Base-by-base conservation (phyloP, 2,329 filamentous ascomycete species). In the Metarhizium anisopliae region DNA sequence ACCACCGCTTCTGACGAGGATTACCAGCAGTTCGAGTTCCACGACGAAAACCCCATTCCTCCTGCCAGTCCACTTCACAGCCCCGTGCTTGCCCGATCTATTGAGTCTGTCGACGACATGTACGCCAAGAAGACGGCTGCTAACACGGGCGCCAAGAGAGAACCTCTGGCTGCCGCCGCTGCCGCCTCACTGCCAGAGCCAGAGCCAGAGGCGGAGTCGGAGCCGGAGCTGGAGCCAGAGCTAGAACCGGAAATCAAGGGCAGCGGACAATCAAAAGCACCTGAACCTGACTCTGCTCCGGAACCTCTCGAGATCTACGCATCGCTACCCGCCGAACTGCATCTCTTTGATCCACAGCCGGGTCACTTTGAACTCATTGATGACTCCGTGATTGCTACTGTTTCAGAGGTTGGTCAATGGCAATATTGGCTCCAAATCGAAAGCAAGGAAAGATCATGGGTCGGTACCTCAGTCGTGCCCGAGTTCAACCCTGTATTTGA, bases 401-500 rank as follows among this genome's bases (percentile, higher is more conserved):
- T 99, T 11, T 87, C 85, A 0, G 93, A 97, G 67, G 81, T 91
- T 54, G 93, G 92, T 7, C 83, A 86, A 55, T 99, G 94, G 94
- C 82, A 94, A 61, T 99, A 97, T 73, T 97, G 91, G 91, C 77
- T 99, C 36, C 90, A 96, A 66, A 86, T 97, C 55, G 82, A 83
- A 47, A 86, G 87, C 59, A 78, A 82, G 43, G 83, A 89, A 38
- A 85, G 84, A 65, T 85, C 92, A 54, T 96, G 91, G 90, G 77
- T 99, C 2, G 91, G 91, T 25, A 89, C 95, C 61, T 81, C 87
- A 2, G 84, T 99, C 35, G 78, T 91, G 35, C 87, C 90, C 6
- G 94, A 99, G 63, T 90, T 97, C 71, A 97, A 97, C 64, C 94
- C 94, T 0, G 92, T 99, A 20, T 99, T 97, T 77, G 97, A 97